A percentile compares a stretch with the other conserved stretches of the same genome.
Conservation (phyloP, 23 red algal genomes). For the Rhodosorus marinus region DNA sequence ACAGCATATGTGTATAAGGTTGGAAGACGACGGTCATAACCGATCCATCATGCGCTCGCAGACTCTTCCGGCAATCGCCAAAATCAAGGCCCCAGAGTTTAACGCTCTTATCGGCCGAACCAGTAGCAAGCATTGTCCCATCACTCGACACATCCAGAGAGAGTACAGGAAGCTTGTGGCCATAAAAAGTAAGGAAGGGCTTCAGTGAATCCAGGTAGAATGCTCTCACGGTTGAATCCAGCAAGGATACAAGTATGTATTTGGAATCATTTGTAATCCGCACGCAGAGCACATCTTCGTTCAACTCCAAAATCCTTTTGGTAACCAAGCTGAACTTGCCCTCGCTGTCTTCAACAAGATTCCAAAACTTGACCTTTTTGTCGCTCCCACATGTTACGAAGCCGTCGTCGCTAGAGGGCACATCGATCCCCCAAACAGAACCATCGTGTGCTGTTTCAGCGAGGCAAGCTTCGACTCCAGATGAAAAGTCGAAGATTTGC, state of each 20-base stretch:
- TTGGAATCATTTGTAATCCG: constrained; percentile 14
- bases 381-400: constrained; percentile 52
- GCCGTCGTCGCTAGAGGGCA: constrained; percentile 8
- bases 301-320: constrained; percentile 24
- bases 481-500: constrained; percentile 14
- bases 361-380: constrained; percentile 48
- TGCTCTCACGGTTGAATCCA: constrained; percentile 71
- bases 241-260: constrained; percentile 46
- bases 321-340: constrained; percentile 14
- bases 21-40: constrained; percentile 55
- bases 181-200: constrained; percentile 64
- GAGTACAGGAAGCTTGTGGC: constrained; percentile 83
- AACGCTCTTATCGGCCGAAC: constrained; percentile 78
- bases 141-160: constrained; percentile 61
- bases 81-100: constrained; percentile 95
- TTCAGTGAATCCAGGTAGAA: constrained; percentile 44
- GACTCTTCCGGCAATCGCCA: constrained; percentile 65
- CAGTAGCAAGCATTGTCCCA: constrained; percentile 55
- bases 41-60: constrained; percentile 59
- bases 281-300: constrained; percentile 57
- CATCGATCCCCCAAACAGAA: constrained; percentile 30
- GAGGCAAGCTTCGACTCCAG: constrained; percentile 13
- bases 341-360: constrained; percentile 9
- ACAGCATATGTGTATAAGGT: constrained; percentile 66
- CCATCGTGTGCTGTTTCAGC: constrained; percentile 20